phyloP scores from a whole-genome alignment of 2,329 filamentous ascomycete genomes.

The Aspergillus ibericus region DNA sequence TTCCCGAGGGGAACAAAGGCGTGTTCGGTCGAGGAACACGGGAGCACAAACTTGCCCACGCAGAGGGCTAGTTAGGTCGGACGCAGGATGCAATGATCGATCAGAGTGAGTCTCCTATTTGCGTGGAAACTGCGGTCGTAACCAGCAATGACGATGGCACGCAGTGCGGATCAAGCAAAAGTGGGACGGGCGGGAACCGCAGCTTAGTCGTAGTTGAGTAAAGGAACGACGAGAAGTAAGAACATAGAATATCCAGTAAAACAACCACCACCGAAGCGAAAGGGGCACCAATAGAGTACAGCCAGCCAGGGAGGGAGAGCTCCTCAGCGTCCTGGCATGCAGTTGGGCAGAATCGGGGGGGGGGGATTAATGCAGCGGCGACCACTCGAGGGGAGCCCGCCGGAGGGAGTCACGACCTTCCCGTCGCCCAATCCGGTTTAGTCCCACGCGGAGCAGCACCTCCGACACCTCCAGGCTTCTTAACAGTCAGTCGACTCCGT shows the following conservation, averaged over 20 bases:
- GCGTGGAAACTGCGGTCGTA: conserved; percentile 6
- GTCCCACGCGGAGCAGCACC: background rate
- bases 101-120: background rate
- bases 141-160: conserved; percentile 9
- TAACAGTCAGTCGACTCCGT: too few species aligned
- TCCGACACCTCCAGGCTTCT: background rate
- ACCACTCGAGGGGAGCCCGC: background rate
- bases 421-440: conserved; percentile 1
- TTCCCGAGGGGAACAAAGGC: background rate
- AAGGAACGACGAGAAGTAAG: conserved; percentile 20
- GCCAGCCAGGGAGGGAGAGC: conserved; percentile 2
- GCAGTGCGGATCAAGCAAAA: conserved; percentile 11
- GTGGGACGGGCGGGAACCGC: conserved; percentile 23
- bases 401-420: conserved; percentile 3
- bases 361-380: conserved; percentile 10
- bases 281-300: background rate
- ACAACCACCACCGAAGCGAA: conserved; percentile 5
- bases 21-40: background rate
- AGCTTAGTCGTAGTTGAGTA: conserved; percentile 12
- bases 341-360: conserved; percentile 8
- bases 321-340: conserved; percentile 14
- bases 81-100: background rate
- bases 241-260: conserved; percentile 5
- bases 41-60: background rate
- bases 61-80: background rate